phyloP scores from a whole-genome alignment of 305 asterid species.

The Rubia peregrina region DNA sequence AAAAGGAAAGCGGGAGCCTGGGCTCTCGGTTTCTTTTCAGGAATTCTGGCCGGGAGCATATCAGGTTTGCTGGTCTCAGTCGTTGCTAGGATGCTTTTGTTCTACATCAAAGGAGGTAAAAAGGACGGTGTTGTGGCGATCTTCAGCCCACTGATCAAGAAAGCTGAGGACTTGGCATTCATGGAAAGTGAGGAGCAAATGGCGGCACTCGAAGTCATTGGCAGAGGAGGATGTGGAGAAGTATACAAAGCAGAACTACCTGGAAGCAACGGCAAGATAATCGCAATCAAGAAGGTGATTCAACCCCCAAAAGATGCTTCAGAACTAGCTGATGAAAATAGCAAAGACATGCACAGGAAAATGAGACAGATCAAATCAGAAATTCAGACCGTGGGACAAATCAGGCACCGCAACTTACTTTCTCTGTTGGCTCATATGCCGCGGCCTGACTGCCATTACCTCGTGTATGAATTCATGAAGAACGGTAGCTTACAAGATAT shows the following conservation, averaged over 20 bases:
- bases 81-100: constrained; percentile 29
- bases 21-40: constrained; percentile 56
- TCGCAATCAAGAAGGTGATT: constrained; percentile 66
- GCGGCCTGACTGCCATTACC: constrained; percentile 61
- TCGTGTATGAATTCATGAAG: constrained; percentile 63
- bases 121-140: constrained; percentile 39
- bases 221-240: constrained; percentile 88
- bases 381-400: constrained; percentile 72
- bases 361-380: constrained; percentile 77
- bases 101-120: constrained; percentile 27
- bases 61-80: constrained; percentile 44
- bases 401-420: constrained; percentile 63
- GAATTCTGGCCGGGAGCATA: constrained; percentile 43
- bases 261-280: constrained; percentile 51
- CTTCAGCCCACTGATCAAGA: constrained; percentile 58
- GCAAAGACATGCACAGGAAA: constrained; percentile 52
- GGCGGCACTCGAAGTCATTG: constrained; percentile 48
- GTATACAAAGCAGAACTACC: constrained; percentile 71
- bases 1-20: constrained; percentile 28
- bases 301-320: constrained; percentile 45
- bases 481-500: constrained; percentile 57
- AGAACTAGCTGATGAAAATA: constrained; percentile 56
- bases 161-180: constrained; percentile 68
- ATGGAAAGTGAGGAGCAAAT: constrained; percentile 59
- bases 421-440: constrained; percentile 64